Base-by-base conservation (phyloP, 352 stramenopile species). In the Phytophthora capsici region DNA sequence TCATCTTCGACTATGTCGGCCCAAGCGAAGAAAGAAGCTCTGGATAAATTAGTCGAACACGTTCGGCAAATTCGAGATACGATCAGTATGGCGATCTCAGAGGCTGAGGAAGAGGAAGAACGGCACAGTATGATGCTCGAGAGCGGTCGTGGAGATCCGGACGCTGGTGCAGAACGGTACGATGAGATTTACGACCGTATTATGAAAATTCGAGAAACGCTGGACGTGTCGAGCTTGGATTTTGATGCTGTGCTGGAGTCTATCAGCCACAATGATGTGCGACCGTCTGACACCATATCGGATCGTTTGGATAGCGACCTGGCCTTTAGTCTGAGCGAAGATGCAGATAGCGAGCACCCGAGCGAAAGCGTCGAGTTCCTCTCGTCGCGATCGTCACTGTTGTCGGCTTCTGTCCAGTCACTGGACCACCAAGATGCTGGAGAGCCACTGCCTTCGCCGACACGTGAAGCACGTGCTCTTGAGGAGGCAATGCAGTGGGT, bases 51-150 rank as follows among this genome's bases (percentile, higher is more conserved):
- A 2, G 79, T 89, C 26, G 75, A 86, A 36, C 78, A 90, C 38
- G 87, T 88, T 56, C 80, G 83, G 6, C 71, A 86, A 34, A 88
- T 88, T 57, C 80, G 80, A 22, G 80, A 90, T 32, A 90, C 80
- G 12, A 86, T 93, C 56, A 81, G 86, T 44, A 54, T 86, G 14
- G 80, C 82, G 0, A 82, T 93, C 19, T 88, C 77, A 0, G 82
- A 91, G 17, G 82, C 74, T 0, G 84, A 86, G 46, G 70, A 88
- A 43, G 55, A 75, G 25, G 63, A 80, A 40, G 68, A 75, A 52
- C 60, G 69, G 10, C 69, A 71, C 9, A 69, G 65, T 51, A 61
- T 69, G 22, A 14, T 66, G 16, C 65, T 71, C 1, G 63, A 71
- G 34, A 74, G 59, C 10, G 67, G 60, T 12, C 38, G 26, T n/a